phyloP scores from a whole-genome alignment of 768 basidiomycete genomes.

The Mycena chlorophos region DNA sequence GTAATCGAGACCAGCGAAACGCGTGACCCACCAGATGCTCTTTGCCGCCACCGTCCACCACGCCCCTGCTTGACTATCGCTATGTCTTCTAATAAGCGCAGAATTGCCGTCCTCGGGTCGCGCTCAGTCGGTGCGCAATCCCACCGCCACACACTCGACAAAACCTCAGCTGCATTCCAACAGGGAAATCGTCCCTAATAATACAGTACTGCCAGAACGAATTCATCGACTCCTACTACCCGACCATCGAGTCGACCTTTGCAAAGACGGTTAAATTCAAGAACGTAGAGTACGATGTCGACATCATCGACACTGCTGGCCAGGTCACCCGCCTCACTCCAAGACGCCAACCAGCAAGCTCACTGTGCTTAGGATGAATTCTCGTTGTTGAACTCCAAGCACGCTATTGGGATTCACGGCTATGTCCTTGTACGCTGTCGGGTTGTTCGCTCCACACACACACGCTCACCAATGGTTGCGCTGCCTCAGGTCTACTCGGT shows the following conservation, averaged over 20 bases:
- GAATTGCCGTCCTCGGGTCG: conserved; percentile 85
- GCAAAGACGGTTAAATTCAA: conserved; percentile 86
- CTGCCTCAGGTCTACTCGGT: conserved; percentile 71
- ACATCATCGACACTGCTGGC: conserved; percentile 98
- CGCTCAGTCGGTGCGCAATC: conserved; percentile 78
- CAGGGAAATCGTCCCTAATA: conserved; percentile 93
- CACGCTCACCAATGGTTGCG: not conserved
- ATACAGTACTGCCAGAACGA: conserved; percentile 93
- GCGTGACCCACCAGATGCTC: not conserved
- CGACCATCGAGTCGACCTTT: conserved; percentile 94
- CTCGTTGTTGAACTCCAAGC: conserved; percentile 90
- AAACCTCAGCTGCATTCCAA: not conserved
- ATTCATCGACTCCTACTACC: conserved; percentile 93
- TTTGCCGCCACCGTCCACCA: not conserved
- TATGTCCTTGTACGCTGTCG: conserved; percentile 67
- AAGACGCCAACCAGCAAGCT: conserved; percentile 5
- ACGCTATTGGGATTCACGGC: conserved; percentile 96
- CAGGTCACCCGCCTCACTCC: conserved; percentile 55
- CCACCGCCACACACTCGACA: conserved; percentile 21
- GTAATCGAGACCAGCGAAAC: not conserved
- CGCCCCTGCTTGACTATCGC: not conserved
- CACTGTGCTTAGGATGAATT: conserved; percentile 77
- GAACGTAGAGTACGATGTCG: conserved; percentile 91
- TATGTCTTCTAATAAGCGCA: conserved; percentile 40
- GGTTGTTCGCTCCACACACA: not conserved